phyloP scores from a whole-genome alignment of 208 protist species.

The Leptomonas seymouri region DNA sequence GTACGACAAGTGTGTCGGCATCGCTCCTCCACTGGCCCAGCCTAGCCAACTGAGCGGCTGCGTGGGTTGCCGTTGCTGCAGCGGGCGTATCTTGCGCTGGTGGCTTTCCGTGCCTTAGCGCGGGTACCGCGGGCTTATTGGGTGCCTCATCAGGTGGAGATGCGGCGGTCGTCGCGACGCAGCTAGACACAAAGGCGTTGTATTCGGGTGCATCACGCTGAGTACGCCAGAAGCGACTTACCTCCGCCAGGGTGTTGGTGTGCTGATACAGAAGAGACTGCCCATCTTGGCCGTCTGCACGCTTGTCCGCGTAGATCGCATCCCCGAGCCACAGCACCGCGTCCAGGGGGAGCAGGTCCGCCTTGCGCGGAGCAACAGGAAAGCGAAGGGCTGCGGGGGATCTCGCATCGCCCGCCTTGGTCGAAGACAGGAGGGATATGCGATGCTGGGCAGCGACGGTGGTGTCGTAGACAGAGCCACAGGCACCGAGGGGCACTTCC shows the following conservation, averaged over 20 bases:
- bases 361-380: constrained; percentile 2
- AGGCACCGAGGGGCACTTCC: constrained; percentile 27
- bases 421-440: not conserved
- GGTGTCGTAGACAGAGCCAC: constrained; percentile 33
- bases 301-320: constrained; percentile 82
- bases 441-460: constrained; percentile 13
- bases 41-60: not conserved
- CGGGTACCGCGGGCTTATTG: not conserved
- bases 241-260: constrained; percentile 37
- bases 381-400: not conserved
- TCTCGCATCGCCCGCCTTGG: not conserved
- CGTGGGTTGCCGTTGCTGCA: not conserved
- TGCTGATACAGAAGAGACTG: constrained; percentile 29
- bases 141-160: not conserved
- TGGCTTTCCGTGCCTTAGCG: not conserved
- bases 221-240: constrained; percentile 62
- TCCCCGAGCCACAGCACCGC: constrained; percentile 85
- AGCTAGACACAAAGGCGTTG: constrained; percentile 59
- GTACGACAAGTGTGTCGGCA: not conserved
- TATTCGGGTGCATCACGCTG: constrained; percentile 66
- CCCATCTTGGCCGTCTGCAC: constrained; percentile 26
- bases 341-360: constrained; percentile 39
- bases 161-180: constrained; percentile 23
- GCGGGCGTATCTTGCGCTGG: not conserved
- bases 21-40: not conserved